Evolutionary conservation across 345 rosid genomes (phyloP).

Genomic region (Physaria fendleri): DNA sequence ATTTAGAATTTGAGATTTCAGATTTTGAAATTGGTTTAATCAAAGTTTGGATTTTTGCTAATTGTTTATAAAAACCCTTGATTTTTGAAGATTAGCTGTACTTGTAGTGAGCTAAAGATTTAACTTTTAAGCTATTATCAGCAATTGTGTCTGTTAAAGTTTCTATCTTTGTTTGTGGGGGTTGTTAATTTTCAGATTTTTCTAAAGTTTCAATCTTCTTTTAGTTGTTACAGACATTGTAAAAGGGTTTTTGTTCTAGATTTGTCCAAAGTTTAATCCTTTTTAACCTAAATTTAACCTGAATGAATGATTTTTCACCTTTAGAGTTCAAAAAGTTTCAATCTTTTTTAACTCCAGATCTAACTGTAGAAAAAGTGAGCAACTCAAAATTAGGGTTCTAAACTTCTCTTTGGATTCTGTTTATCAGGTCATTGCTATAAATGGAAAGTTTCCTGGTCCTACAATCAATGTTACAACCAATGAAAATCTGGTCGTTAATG

Average conservation of each 20-base stretch:
- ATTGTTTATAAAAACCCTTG: conserved; percentile 3
- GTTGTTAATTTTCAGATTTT: conserved; percentile 21
- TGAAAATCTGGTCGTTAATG: conserved; percentile 75
- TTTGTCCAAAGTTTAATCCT: conserved; percentile 11
- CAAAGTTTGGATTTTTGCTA: background rate
- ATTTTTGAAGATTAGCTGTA: background rate
- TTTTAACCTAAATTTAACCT: background rate
- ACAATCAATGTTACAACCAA: conserved; percentile 85
- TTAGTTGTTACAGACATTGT: background rate
- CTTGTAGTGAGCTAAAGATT: conserved; percentile 4
- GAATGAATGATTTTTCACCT: background rate
- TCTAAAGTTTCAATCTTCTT: conserved; percentile 14
- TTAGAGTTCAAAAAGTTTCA: conserved; percentile 27
- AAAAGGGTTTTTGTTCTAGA: background rate
- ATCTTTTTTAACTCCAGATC: conserved; percentile 27
- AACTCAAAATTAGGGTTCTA: conserved; percentile 13
- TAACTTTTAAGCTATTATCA: conserved; percentile 10
- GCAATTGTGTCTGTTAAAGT: conserved; percentile 5
- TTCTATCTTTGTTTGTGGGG: conserved; percentile 20
- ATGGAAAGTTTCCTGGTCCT: conserved; percentile 91
- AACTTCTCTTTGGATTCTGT: conserved; percentile 11
- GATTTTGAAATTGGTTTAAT: background rate
- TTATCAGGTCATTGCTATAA: conserved; percentile 87
- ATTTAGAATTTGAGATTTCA: background rate
- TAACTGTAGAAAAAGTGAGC: conserved; percentile 2